A percentile compares a stretch with the other conserved stretches of the same genome.
phyloP scores from a whole-genome alignment of 257 asterid genomes.

The Plantago elongata region DNA sequence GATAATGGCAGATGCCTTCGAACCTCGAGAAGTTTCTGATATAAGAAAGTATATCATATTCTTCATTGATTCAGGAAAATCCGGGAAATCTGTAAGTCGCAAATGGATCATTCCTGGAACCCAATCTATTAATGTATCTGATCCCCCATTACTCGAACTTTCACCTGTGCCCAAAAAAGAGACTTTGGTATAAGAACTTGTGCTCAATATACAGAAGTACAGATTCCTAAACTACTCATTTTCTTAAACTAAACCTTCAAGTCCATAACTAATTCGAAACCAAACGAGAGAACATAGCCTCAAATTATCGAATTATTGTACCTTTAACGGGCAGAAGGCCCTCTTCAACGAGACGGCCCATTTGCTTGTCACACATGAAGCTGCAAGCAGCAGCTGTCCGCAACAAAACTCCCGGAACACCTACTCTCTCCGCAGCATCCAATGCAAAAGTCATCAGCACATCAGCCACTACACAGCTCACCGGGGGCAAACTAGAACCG shows the following conservation, averaged over 20 bases:
- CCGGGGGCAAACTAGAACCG: slow-evolving; percentile 26
- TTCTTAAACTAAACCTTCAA: too few species aligned
- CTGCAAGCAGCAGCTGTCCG: slow-evolving; percentile 37
- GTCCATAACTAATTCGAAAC: not conserved
- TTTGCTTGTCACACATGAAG: slow-evolving; percentile 26
- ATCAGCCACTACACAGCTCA: slow-evolving; percentile 43
- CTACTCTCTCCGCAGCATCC: slow-evolving; percentile 35
- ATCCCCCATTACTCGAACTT: slow-evolving; percentile 7
- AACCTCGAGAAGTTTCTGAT: slow-evolving; percentile 22
- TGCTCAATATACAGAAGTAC: too few species aligned
- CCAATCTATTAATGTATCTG: slow-evolving; percentile 27
- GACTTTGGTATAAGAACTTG: not conserved
- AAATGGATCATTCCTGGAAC: slow-evolving; percentile 32
- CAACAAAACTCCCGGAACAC: slow-evolving; percentile 38
- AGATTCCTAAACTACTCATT: too few species aligned
- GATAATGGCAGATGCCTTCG: slow-evolving; percentile 35
- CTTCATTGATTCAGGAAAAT: slow-evolving; percentile 14
- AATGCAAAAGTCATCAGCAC: slow-evolving; percentile 33
- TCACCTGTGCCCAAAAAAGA: not conserved
- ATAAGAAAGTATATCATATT: slow-evolving; percentile 19
- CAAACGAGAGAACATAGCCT: not conserved
- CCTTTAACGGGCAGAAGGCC: slow-evolving; percentile 45
- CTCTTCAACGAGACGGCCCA: slow-evolving; percentile 16
- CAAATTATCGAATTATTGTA: slow-evolving; percentile 1
- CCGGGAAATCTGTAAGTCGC: slow-evolving; percentile 29